Evolutionary conservation across 768 basidiomycete genomes (phyloP).

Genomic region (Tricholoma matsutake): DNA sequence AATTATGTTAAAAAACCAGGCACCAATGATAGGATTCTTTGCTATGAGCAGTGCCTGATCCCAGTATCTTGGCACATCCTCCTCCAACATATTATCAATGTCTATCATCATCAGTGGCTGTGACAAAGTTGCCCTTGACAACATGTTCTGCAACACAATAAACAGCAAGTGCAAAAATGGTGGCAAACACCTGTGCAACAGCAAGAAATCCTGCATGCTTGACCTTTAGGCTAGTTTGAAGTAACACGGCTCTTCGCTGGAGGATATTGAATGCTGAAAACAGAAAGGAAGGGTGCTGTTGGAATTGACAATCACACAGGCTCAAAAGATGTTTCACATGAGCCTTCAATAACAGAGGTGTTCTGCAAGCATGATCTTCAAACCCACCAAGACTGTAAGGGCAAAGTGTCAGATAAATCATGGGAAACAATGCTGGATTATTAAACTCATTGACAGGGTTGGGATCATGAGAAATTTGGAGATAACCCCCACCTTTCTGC

Average conservation of each 20-base stretch:
- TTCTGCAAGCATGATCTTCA: conserved; percentile 27
- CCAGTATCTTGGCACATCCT: conserved; percentile 23
- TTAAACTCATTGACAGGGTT: too few relatives aligned
- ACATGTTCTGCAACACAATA: conserved; percentile 20
- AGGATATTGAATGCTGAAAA: conserved; percentile 38
- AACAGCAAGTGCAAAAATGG: conserved; percentile 68
- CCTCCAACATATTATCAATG: conserved; percentile 26
- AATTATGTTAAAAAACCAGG: conserved; percentile 31
- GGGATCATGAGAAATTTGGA: conserved; percentile 14
- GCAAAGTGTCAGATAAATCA: conserved; percentile 40
- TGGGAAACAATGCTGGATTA: conserved; percentile 37
- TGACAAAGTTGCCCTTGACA: conserved; percentile 13
- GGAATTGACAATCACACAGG: conserved; percentile 31
- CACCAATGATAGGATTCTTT: conserved; percentile 28
- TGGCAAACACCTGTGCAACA: conserved; percentile 21
- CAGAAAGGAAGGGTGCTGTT: conserved; percentile 37
- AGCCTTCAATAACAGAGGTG: conserved; percentile 24
- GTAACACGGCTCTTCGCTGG: conserved; percentile 27
- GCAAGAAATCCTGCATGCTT: conserved; percentile 23
- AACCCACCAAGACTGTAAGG: conserved; percentile 43
- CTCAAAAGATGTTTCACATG: conserved; percentile 36
- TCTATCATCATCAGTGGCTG: conserved; percentile 25
- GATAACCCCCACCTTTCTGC: not conserved
- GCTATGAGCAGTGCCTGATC: conserved; percentile 11
- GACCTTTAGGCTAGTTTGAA: conserved; percentile 31